These are phyloP conservation scores for Yamadazyma spencermartinsiae DNA, from an alignment of 1,139 yeast genomes.

Conservation along the genomic window DNA sequence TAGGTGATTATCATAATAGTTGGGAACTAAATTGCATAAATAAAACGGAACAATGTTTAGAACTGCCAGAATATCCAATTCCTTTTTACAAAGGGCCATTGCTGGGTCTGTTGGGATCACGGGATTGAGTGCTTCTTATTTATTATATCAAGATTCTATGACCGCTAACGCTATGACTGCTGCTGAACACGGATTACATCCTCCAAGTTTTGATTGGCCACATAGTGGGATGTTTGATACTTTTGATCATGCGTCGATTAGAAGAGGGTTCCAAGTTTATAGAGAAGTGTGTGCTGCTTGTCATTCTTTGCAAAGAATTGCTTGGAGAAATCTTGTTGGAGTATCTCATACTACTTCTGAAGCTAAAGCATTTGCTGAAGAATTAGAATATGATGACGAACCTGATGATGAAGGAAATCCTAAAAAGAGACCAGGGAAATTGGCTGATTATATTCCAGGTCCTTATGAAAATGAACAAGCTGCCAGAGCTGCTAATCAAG, in stretches of 20 bases:
- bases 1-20: too few species aligned
- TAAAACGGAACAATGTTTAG: conserved; percentile 23
- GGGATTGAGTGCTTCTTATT: conserved; percentile 71
- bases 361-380: conserved; percentile 93
- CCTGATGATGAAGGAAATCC: conserved; percentile 99
- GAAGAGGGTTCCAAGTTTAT: conserved; percentile 99
- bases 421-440: conserved; percentile 97
- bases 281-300: conserved; percentile 99
- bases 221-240: conserved; percentile 90
- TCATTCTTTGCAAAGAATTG: conserved; percentile 94
- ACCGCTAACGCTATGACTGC: conserved; percentile 97
- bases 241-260: conserved; percentile 93
- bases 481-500: conserved; percentile 99
- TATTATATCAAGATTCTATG: conserved; percentile 75
- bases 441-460: conserved; percentile 91
- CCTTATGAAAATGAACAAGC: conserved; percentile 98
- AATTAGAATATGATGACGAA: conserved; percentile 97
- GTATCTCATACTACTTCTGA: conserved; percentile 91
- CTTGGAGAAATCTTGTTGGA: conserved; percentile 98
- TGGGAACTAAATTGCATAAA: too few species aligned
- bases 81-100: conserved; percentile 54
- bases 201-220: conserved; percentile 92
- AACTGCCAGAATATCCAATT: conserved; percentile 27
- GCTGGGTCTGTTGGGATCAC: conserved; percentile 67
- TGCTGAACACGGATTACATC: conserved; percentile 98